These are phyloP conservation scores for Pythium dissimile DNA, from an alignment of 352 stramenopile species.

Conservation along the genomic window DNA sequence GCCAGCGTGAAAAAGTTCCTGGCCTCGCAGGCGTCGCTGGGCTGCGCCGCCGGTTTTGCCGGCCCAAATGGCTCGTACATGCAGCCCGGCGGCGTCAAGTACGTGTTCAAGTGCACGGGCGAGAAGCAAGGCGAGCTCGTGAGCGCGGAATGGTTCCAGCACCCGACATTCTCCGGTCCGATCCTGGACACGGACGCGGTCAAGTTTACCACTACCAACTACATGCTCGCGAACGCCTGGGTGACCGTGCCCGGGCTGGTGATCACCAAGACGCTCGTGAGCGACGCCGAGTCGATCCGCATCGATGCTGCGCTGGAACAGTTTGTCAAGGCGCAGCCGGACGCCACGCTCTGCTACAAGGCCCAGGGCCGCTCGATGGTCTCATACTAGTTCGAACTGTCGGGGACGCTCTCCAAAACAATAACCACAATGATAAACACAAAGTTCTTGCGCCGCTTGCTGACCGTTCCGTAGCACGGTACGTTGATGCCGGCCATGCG, in stretches of 20 bases:
- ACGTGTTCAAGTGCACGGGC: slow-evolving; percentile 27
- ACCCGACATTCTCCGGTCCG: slow-evolving; percentile 19
- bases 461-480: too few relatives aligned
- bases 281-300: slow-evolving; percentile 11
- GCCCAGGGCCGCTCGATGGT: slow-evolving; percentile 15
- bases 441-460: too few relatives aligned
- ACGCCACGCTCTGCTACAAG: slow-evolving; percentile 21
- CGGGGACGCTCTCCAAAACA: too few relatives aligned
- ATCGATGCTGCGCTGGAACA: slow-evolving; percentile 16
- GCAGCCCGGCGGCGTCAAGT: slow-evolving; percentile 27
- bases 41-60: slow-evolving; percentile 14
- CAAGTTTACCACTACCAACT: slow-evolving; percentile 23
- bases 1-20: slow-evolving; percentile 30
- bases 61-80: slow-evolving; percentile 21
- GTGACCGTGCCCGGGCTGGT: neutral
- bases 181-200: slow-evolving; percentile 22
- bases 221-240: slow-evolving; percentile 16
- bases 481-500: too few relatives aligned
- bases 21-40: neutral
- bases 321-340: slow-evolving; percentile 14
- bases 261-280: slow-evolving; percentile 7
- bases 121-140: slow-evolving; percentile 4
- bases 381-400: too few relatives aligned
- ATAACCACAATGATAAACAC: too few relatives aligned
- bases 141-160: slow-evolving; percentile 19